Percentiles rank a stretch among this genome's conserved stretches.
phyloP scores from a whole-genome alignment of 2,329 filamentous ascomycete species.

The Fusarium nelsonii region DNA sequence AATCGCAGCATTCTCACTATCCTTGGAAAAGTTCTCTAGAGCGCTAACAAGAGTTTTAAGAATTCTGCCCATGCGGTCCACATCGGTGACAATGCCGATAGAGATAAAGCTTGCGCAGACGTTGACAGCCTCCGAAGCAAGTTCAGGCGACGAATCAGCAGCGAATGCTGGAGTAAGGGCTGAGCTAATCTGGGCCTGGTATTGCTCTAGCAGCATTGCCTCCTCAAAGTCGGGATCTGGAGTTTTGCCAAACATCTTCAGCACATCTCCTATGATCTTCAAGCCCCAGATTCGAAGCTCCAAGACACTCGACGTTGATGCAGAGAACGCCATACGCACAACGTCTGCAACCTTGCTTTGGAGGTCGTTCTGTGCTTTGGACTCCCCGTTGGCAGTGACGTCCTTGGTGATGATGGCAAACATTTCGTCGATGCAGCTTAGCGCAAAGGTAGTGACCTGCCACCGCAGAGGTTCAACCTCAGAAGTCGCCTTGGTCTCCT shows the following conservation, averaged over 20 bases:
- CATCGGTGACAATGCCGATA: conserved; percentile 95
- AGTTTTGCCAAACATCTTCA: conserved; percentile 96
- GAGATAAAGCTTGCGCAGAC: conserved; percentile 98
- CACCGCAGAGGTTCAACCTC: conserved; percentile 92
- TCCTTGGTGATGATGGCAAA: conserved; percentile 84
- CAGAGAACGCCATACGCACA: conserved; percentile 96
- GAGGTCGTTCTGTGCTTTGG: conserved; percentile 80
- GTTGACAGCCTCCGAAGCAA: conserved; percentile 95
- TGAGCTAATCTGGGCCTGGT: conserved; percentile 97
- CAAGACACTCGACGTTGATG: conserved; percentile 92
- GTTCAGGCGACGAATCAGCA: conserved; percentile 92
- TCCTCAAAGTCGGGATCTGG: conserved; percentile 98
- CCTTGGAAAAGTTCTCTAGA: conserved; percentile 89
- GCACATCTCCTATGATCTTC: conserved; percentile 91
- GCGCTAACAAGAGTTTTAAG: conserved; percentile 92
- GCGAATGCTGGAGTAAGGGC: conserved; percentile 97
- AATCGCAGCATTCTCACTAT: conserved; percentile 85
- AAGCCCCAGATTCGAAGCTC: conserved; percentile 91
- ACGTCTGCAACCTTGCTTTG: conserved; percentile 91
- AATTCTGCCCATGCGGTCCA: conserved; percentile 98
- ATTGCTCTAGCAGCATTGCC: conserved; percentile 94
- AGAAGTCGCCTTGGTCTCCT: conserved; percentile 60
- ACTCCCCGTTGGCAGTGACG: conserved; percentile 80
- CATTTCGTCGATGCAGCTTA: conserved; percentile 87
- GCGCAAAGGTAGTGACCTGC: conserved; percentile 95